phyloP scores from a whole-genome alignment of 208 protist genomes.

The Kentomonas sorsogonicus region DNA sequence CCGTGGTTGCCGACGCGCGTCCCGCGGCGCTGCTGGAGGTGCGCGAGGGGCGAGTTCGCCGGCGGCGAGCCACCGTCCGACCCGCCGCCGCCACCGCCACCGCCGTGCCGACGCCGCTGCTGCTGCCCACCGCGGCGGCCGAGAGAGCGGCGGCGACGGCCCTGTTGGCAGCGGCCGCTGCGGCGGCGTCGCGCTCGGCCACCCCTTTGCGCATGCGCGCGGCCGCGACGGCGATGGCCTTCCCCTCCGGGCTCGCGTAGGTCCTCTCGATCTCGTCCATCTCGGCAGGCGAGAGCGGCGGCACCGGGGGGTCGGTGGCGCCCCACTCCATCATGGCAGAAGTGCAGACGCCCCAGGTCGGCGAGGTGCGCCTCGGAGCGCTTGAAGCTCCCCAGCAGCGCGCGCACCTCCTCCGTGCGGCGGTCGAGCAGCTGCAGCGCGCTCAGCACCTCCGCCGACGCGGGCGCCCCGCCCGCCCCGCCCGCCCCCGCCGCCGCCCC shows the following conservation, averaged over 20 bases:
- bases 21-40: too few species aligned
- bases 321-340: constrained; percentile 42
- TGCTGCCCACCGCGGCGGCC: too few species aligned
- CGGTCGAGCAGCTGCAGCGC: constrained; percentile 34
- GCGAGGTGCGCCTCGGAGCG: constrained; percentile 41
- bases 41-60: too few species aligned
- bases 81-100: too few species aligned
- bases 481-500: too few species aligned
- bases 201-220: constrained; percentile 36
- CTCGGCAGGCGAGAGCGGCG: constrained; percentile 26
- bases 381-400: constrained; percentile 17
- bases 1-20: too few species aligned
- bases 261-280: constrained; percentile 41
- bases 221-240: constrained; percentile 50
- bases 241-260: constrained; percentile 64
- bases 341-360: constrained; percentile 65
- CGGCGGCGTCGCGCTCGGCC: constrained; percentile 6
- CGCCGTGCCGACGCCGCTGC: too few species aligned
- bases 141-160: too few species aligned
- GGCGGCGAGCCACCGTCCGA: too few species aligned
- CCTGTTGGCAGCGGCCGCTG: constrained; percentile 6
- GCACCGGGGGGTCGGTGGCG: constrained; percentile 9
- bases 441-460: constrained; percentile 23
- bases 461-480: too few species aligned
- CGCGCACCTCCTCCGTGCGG: constrained; percentile 33